A percentile compares a stretch with the other conserved stretches of the same genome.
Evolutionary conservation across 805 yeast species (phyloP).

Genomic region (Metschnikowia dekortorum): DNA sequence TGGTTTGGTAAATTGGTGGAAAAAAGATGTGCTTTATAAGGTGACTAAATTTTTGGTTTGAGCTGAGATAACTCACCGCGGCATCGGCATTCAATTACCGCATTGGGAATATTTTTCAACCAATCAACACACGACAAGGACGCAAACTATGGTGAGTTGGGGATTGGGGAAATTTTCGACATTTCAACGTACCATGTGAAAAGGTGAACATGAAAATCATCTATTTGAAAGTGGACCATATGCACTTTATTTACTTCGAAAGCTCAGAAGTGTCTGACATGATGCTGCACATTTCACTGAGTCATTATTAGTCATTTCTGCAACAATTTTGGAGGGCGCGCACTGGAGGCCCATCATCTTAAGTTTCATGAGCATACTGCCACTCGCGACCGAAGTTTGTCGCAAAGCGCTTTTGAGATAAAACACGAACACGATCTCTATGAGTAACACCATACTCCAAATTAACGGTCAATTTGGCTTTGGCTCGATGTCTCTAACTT

Average conservation of each 20-base stretch:
- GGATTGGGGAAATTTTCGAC: not conserved
- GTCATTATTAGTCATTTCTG: not conserved
- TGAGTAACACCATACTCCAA: constrained; percentile 5
- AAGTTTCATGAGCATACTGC: not conserved
- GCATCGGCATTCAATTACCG: constrained; percentile 19
- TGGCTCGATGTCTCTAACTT: constrained; percentile 81
- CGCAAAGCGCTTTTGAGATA: not conserved
- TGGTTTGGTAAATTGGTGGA: not conserved
- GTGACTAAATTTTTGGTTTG: constrained; percentile 8
- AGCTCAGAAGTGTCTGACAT: not conserved
- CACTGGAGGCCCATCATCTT: not conserved
- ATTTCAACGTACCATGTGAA: not conserved
- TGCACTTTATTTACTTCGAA: not conserved
- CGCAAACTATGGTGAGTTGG: not conserved
- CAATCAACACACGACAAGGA: constrained; percentile 7
- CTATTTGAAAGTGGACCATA: too few relatives aligned
- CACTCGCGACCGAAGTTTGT: not conserved
- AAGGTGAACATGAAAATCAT: too few relatives aligned
- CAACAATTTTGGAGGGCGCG: not conserved
- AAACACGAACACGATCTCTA: not conserved
- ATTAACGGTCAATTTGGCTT: constrained; percentile 47
- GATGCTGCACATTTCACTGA: not conserved
- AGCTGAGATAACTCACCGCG: constrained; percentile 23
- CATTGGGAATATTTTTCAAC: constrained; percentile 13
- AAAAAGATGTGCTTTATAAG: not conserved